Base-by-base conservation (phyloP, 2,329 filamentous ascomycete genomes). In the Graphilbum fragrans region DNA sequence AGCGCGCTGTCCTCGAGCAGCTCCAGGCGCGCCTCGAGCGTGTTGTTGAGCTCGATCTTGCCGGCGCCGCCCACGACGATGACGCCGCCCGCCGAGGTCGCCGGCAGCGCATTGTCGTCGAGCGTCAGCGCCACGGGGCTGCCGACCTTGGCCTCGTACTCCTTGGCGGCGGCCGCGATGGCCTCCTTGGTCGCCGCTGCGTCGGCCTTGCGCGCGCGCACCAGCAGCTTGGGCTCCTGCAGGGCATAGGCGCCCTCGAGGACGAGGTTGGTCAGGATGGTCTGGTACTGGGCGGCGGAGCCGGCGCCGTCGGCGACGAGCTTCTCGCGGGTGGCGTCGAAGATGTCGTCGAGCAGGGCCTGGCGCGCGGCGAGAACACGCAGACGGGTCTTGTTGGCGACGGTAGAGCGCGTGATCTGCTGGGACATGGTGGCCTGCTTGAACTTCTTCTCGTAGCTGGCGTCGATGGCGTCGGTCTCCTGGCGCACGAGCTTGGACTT, bases 11-110 rank as follows among this genome's bases (percentile, higher is more conserved):
- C 80, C 65, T 94, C 82, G 50, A 96, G 77, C 46, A 96, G 71
- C 55, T 74, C 76, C 62, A 98, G 70, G 51, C 92, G 80, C 59
- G 94, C 84, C 60, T 96, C 92, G 52, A 96, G 84, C 42, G 92
- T 96, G 70, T 98, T 96, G 75, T 95, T 88, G 63, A 98, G 90
- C 55, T 94, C 87, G 59, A 98, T 96, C 73, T 90, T 95, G 59
- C 92, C 92, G 50, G 72, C 72, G 51, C 83, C 81, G 49, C 88
- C 86, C 42, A 94, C 65, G 50, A 98, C 78, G 44, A 75, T 61
- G 44, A 94, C 72, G 54, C 92, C 92, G 46, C 92, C 92, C 45
- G 87, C 73, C 55, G 92, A 96, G 52, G 47, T 37, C 29, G 20
- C 22, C 11, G 88, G 77, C 57, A 94, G 66, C 43, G 81, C 73